Conservation (phyloP, 106 monocot genomes). For the Phalaenopsis equestris region DNA sequence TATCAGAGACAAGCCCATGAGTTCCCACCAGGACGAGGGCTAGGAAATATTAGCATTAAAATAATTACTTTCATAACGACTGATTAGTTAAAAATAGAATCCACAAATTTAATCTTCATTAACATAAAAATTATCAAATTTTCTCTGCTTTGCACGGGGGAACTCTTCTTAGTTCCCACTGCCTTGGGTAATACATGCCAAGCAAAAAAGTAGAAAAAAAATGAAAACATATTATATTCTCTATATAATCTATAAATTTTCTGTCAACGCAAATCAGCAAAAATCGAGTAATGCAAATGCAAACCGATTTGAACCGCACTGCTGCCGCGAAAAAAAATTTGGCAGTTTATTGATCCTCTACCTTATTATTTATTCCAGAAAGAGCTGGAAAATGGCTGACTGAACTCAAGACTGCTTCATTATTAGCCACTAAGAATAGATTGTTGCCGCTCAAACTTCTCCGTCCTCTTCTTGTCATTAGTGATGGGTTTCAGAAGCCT, state of each 20-base stretch:
- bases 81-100: no score
- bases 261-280: not conserved
- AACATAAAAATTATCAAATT: no score
- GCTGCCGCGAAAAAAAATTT: not conserved
- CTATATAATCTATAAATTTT: not conserved
- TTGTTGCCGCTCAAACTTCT: constrained; percentile 25
- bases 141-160: no score
- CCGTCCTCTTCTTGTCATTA: constrained; percentile 37
- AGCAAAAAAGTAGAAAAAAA: not conserved
- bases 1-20: no score
- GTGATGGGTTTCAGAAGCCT: constrained; percentile 44
- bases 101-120: no score
- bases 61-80: no score
- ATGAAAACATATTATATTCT: not conserved
- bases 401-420: not conserved
- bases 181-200: no score
- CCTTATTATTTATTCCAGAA: no score
- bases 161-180: no score
- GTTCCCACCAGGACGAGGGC: no score
- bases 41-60: no score
- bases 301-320: not conserved
- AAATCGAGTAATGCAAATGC: not conserved
- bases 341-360: constrained; percentile 2
- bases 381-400: no score
- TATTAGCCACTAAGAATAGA: constrained; percentile 23